Evolutionary conservation across 768 basidiomycete genomes (phyloP), one percentile per base, ranked within the genome.

Genomic region (Heimioporus sp.): DNA sequence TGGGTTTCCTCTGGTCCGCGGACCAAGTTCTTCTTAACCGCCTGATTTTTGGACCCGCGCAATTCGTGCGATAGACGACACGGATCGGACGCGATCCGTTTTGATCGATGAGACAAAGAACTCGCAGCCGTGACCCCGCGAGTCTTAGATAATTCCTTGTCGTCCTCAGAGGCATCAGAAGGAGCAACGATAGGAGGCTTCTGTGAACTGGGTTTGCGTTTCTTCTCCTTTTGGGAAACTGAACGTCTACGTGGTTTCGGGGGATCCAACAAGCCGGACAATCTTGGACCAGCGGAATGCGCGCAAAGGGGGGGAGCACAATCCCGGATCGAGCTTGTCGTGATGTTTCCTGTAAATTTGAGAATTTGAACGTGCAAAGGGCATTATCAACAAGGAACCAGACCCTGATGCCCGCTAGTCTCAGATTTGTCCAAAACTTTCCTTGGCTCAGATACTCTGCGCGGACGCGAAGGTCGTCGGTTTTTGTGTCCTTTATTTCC

Each of bases 181-280:
- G 57, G 51, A 31, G 61, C 38, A 21, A 58, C 47, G 15, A 51
- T 38, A 0, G 55, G 24, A 19, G 61, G 53, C 16, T 61, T 53
- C 56, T 68, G 65, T 44, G 58, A 56, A 36, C 43, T 49, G 32
- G 56, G 48, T 52, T 63, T 65, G 37, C 58, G 66, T 46, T 66
- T 67, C 52, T 47, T 60, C 10, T 35, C 41, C 40, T 30, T 53
- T 38, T 53, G 39, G 17, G 32, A 46, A 3, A 19, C 17, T 10
- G 43, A 45, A 20, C 39, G 46, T 38, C 46, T 40, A 19, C 17
- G 20, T 16, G 41, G 36, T 24, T 50, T 50, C 20, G n/a, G 49
- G 10, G n/a, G 43, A 35, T 12, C 21, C 5, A 11, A 35, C 34
- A 11, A 15, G 34, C 34, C 24, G 24, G 24, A 24, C 24, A 24